These are phyloP conservation scores for Calonectria leucothoes DNA, from an alignment of 2,329 filamentous ascomycete genomes.

Conservation along the genomic window DNA sequence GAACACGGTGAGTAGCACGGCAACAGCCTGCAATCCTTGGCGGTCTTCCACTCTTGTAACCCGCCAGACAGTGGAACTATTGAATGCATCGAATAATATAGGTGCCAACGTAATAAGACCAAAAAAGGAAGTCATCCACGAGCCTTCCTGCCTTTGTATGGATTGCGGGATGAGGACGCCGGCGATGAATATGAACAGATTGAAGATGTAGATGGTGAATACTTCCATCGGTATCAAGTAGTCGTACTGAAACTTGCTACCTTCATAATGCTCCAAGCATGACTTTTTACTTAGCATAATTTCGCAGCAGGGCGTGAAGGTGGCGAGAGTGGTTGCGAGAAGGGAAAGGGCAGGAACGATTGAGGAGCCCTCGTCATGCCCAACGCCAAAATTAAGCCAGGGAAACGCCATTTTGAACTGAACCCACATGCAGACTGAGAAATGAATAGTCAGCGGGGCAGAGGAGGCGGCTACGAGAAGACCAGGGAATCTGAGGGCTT, in stretches of 20 bases:
- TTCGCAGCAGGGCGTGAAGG: neutral
- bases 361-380: neutral
- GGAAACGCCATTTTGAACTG: neutral
- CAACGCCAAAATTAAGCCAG: neutral
- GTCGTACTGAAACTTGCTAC: neutral
- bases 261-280: neutral
- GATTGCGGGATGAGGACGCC: too few species aligned
- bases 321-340: neutral
- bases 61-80: neutral
- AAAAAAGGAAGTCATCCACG: too few species aligned
- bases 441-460: too few species aligned
- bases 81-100: neutral
- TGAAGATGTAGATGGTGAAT: too few species aligned
- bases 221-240: too few species aligned
- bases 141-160: too few species aligned
- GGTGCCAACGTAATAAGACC: neutral
- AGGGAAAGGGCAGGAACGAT: too few species aligned
- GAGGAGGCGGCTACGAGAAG: too few species aligned
- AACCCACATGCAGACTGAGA: neutral
- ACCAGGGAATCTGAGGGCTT: too few species aligned
- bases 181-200: too few species aligned
- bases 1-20: neutral
- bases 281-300: neutral
- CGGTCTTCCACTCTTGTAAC: neutral
- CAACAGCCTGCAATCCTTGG: neutral